Conservation (phyloP, 371 early-diverging fungal species). For the Lichtheimia corymbifera region DNA sequence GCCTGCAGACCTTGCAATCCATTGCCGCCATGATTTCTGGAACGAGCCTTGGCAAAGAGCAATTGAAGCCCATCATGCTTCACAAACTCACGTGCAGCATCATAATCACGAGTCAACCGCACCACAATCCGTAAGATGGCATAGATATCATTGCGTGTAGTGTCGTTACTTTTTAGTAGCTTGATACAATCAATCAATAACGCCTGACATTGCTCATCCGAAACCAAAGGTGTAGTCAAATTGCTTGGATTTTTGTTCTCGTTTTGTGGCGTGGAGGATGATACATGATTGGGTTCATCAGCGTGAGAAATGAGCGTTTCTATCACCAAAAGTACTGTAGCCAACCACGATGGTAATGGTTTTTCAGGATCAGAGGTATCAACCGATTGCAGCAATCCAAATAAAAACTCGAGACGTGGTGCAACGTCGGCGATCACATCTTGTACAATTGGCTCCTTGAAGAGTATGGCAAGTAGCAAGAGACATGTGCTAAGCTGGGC, state of each 20-base stretch:
- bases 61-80: constrained; percentile 64
- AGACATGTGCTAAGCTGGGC: constrained; percentile 48
- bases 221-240: constrained; percentile 10
- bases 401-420: constrained; percentile 43
- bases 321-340: constrained; percentile 66
- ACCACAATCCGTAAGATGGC: constrained; percentile 79
- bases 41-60: constrained; percentile 54
- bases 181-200: constrained; percentile 46
- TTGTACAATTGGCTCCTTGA: constrained; percentile 60
- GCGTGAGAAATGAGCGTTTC: constrained; percentile 66
- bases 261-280: constrained; percentile 7
- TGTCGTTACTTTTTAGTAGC: constrained; percentile 46
- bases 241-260: constrained; percentile 19
- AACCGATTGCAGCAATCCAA: constrained; percentile 40
- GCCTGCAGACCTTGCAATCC: constrained; percentile 68
- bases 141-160: constrained; percentile 56
- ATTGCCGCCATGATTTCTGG: constrained; percentile 45
- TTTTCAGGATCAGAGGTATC: background rate
- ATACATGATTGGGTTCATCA: constrained; percentile 54
- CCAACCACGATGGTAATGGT: constrained; percentile 56
- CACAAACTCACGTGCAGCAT: constrained; percentile 68
- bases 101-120: constrained; percentile 74
- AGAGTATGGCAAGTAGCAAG: constrained; percentile 66
- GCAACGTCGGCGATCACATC: constrained; percentile 39
- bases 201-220: background rate